A percentile compares a stretch with the other conserved stretches of the same genome.
phyloP scores from a whole-genome alignment of 352 stramenopile genomes.

The Globisporangium lucens region DNA sequence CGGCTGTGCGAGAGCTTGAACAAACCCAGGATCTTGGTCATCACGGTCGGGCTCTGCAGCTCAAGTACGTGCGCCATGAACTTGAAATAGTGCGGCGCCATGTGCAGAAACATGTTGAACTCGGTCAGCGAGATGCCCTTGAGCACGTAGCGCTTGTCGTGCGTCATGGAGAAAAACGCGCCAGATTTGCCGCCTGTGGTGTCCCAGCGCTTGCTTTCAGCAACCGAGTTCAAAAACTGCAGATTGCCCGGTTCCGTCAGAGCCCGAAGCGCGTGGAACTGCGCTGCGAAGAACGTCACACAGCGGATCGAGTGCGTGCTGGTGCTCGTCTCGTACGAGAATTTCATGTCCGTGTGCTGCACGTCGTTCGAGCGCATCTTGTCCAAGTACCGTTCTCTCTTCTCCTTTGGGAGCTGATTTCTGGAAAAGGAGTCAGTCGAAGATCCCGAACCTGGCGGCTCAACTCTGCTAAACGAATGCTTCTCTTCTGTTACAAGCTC shows the following conservation, averaged over 20 bases:
- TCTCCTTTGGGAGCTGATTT: conserved; percentile 31
- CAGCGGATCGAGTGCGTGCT: conserved; percentile 64
- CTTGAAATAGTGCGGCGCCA: conserved; percentile 86
- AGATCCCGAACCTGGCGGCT: not conserved
- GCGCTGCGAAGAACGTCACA: conserved; percentile 76
- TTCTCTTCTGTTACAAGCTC: conserved; percentile 30
- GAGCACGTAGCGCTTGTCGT: conserved; percentile 82
- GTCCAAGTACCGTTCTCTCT: conserved; percentile 55
- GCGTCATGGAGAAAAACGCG: conserved; percentile 82
- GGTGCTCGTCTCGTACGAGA: conserved; percentile 47
- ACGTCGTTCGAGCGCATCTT: conserved; percentile 66
- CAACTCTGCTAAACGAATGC: conserved; percentile 8
- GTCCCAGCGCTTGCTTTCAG: conserved; percentile 73
- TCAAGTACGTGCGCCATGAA: conserved; percentile 74
- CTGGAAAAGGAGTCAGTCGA: conserved; percentile 7
- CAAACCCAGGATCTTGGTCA: conserved; percentile 82
- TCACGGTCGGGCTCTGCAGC: conserved; percentile 52
- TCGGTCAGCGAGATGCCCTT: conserved; percentile 85
- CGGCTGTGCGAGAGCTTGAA: conserved; percentile 74
- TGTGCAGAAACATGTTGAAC: conserved; percentile 90
- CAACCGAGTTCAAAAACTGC: conserved; percentile 81
- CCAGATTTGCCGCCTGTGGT: conserved; percentile 82
- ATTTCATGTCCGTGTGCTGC: conserved; percentile 81
- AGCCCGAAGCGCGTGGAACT: conserved; percentile 78
- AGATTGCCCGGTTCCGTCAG: conserved; percentile 64